phyloP scores from a whole-genome alignment of 2,329 filamentous ascomycete genomes.

The Talaromyces sp. region DNA sequence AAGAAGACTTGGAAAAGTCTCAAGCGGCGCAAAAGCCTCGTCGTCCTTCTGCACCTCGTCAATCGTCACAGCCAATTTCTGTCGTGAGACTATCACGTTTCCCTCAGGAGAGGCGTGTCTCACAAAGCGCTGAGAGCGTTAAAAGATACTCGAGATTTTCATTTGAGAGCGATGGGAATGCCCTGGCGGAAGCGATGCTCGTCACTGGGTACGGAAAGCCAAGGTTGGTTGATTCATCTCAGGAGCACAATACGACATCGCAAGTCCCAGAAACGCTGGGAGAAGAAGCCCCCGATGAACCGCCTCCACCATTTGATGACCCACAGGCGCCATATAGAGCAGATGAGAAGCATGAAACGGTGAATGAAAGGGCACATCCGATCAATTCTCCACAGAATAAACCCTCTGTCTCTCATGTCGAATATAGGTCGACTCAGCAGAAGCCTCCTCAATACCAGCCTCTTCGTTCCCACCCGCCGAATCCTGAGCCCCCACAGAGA shows the following conservation, averaged over 20 bases:
- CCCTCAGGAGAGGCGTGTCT: not conserved
- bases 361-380: not conserved
- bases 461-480: not conserved
- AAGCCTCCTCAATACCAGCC: conserved; percentile 2
- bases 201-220: not conserved
- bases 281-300: conserved; percentile 7
- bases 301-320: conserved; percentile 9
- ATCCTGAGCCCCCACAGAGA: not conserved
- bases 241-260: not conserved
- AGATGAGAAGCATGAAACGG: conserved; percentile 3
- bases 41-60: not conserved
- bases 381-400: not conserved
- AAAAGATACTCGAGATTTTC: conserved; percentile 10
- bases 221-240: not conserved
- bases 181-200: conserved; percentile 8
- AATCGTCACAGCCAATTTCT: conserved; percentile 1
- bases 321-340: not conserved
- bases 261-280: conserved; percentile 7
- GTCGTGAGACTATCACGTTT: conserved; percentile 7
- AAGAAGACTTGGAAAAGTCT: conserved; percentile 4
- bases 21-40: not conserved
- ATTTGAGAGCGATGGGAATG: conserved; percentile 10
- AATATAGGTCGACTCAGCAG: not conserved
- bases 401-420: not conserved
- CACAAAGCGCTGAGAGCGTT: not conserved